Evolutionary conservation across 805 yeast species (phyloP).

Genomic region (Nakazawaea wickerhamii): DNA sequence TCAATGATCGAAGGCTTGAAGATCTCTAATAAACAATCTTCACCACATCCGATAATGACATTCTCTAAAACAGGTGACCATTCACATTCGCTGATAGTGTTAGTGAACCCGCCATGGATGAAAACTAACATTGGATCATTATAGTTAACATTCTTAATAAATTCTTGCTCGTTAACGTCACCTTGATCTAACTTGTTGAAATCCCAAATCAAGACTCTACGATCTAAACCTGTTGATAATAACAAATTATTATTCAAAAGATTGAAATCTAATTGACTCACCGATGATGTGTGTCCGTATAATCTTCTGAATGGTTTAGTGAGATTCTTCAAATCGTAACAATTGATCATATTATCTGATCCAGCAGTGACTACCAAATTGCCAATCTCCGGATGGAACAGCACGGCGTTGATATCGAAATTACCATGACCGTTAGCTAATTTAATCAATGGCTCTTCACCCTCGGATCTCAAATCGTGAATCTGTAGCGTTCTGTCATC

Average conservation of each 20-base stretch:
- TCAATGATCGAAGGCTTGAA: conserved; percentile 62
- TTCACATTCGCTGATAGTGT: conserved; percentile 57
- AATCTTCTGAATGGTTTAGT: conserved; percentile 53
- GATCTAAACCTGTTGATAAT: conserved; percentile 56
- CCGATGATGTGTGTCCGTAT: conserved; percentile 57
- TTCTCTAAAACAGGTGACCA: conserved; percentile 60
- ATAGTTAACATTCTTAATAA: conserved; percentile 45
- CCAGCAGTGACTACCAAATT: conserved; percentile 70
- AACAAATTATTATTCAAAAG: conserved; percentile 44
- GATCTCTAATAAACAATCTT: conserved; percentile 68
- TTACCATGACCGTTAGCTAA: conserved; percentile 47
- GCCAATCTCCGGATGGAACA: conserved; percentile 53
- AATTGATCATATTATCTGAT: conserved; percentile 63
- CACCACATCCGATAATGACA: conserved; percentile 63
- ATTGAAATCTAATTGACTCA: conserved; percentile 52
- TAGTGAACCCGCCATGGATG: conserved; percentile 85
- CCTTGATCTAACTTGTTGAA: conserved; percentile 51
- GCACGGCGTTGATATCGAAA: conserved; percentile 57
- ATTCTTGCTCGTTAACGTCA: conserved; percentile 48
- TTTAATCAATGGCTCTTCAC: conserved; percentile 35
- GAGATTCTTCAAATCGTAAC: conserved; percentile 72
- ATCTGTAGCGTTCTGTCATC: conserved; percentile 62
- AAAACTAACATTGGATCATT: conserved; percentile 75
- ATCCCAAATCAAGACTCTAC: conserved; percentile 74
- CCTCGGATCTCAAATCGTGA: conserved; percentile 46